A percentile compares a stretch with the other conserved stretches of the same genome.
phyloP scores from a whole-genome alignment of 768 basidiomycete genomes.

The Trametes meyenii region DNA sequence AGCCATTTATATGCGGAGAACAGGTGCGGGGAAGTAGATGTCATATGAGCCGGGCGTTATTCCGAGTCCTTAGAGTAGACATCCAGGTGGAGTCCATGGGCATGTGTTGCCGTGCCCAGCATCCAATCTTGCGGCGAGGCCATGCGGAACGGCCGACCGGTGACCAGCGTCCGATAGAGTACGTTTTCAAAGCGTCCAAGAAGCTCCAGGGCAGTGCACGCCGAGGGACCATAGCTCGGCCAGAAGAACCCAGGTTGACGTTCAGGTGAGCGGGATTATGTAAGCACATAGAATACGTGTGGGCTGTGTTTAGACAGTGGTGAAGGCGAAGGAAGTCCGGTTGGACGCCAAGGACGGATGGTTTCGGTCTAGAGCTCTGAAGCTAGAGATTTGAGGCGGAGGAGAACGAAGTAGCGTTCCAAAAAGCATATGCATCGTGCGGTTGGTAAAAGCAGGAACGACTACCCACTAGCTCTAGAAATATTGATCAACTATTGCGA shows the following conservation, averaged over 20 bases:
- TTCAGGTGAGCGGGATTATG: neutral
- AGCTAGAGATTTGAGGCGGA: too few species aligned
- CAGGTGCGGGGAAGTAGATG: neutral
- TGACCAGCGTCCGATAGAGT: neutral
- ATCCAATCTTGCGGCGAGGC: neutral
- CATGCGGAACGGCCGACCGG: neutral
- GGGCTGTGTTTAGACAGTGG: too few species aligned
- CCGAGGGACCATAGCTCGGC: neutral
- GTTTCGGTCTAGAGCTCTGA: too few species aligned
- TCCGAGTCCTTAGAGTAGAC: neutral
- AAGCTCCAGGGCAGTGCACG: neutral
- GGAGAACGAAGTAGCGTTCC: too few species aligned
- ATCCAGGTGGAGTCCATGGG: neutral
- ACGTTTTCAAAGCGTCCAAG: neutral
- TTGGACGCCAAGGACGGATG: too few species aligned
- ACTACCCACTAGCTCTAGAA: too few species aligned
- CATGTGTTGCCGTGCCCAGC: neutral
- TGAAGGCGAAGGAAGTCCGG: too few species aligned
- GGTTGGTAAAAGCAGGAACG: too few species aligned
- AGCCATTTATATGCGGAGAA: neutral
- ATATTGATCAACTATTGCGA: too few species aligned
- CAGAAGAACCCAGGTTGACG: neutral
- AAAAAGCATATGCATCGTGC: too few species aligned
- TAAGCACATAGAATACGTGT: neutral
- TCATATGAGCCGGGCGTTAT: neutral